These are phyloP conservation scores for Helotiales sp. DNA, from an alignment of 2,329 filamentous ascomycete species.

Conservation along the genomic window DNA sequence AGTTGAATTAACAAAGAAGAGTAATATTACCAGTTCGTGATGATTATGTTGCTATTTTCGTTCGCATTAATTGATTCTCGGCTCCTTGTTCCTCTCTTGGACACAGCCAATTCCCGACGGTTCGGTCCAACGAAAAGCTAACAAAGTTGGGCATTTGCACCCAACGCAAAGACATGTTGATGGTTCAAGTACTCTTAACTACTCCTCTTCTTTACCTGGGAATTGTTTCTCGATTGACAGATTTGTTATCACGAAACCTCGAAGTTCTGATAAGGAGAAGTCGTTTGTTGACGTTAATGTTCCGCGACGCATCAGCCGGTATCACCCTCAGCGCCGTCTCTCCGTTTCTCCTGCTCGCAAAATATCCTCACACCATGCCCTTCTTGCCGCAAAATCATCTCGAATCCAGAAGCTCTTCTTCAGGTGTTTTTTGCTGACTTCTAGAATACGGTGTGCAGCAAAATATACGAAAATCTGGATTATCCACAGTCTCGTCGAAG, in stretches of 20 bases:
- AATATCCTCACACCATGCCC: neutral
- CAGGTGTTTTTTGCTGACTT: too few relatives aligned
- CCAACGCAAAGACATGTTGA: neutral
- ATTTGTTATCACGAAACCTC: neutral
- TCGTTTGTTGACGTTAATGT: neutral
- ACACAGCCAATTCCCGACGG: constrained; percentile 7
- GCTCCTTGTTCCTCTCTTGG: constrained; percentile 1
- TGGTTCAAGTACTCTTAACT: neutral
- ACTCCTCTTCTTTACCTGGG: neutral
- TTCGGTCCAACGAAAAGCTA: neutral
- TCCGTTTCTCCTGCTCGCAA: neutral
- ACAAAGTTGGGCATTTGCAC: neutral
- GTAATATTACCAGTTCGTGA: neutral
- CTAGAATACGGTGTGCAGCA: too few relatives aligned
- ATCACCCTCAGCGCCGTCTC: neutral
- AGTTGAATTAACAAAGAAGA: neutral
- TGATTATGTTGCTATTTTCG: neutral
- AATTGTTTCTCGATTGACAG: too few relatives aligned
- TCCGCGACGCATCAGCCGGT: neutral
- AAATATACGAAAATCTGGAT: too few relatives aligned
- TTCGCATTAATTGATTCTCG: neutral
- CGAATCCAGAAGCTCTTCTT: too few relatives aligned
- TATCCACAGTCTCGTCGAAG: too few relatives aligned
- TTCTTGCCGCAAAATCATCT: neutral
- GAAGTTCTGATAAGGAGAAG: neutral